Evolutionary conservation across 371 early-diverging fungal genomes (phyloP).

Genomic region (Mucor velutinosus): DNA sequence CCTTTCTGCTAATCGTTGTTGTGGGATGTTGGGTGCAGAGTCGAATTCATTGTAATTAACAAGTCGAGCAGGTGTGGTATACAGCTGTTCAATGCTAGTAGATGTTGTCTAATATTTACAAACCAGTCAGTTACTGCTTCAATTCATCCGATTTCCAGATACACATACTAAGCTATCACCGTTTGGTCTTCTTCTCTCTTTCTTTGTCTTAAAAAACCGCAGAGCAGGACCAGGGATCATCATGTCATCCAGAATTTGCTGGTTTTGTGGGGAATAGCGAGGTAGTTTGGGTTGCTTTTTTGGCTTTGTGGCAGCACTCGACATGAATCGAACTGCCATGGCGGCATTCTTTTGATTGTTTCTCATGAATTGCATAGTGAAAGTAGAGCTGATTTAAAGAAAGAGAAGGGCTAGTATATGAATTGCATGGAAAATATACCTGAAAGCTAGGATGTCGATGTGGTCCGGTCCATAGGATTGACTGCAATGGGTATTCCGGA

Average conservation of each 20-base stretch:
- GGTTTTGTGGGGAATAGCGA: slow-evolving; percentile 18
- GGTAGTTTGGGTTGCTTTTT: neutral
- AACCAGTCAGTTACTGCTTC: neutral
- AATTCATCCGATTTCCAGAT: neutral
- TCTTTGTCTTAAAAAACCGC: slow-evolving; percentile 33
- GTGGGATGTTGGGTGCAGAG: slow-evolving; percentile 35
- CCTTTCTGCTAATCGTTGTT: slow-evolving; percentile 36
- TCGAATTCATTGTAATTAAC: slow-evolving; percentile 30
- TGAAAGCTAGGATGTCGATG: neutral
- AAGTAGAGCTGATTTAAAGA: neutral
- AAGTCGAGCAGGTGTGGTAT: slow-evolving; percentile 34
- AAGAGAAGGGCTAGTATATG: neutral
- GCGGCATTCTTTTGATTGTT: neutral
- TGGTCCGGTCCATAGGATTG: neutral
- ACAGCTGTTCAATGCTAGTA: slow-evolving; percentile 8
- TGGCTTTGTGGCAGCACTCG: neutral
- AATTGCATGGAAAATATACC: neutral
- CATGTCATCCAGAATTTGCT: slow-evolving; percentile 25
- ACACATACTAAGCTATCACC: neutral
- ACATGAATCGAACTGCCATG: neutral
- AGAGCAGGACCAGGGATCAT: slow-evolving; percentile 48
- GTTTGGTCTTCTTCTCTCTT: neutral
- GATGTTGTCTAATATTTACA: neutral
- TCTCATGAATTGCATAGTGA: slow-evolving; percentile 9
- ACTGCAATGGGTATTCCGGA: neutral